These are phyloP conservation scores for Nannochloropsis granulata DNA, from an alignment of 108 stramenopile genomes.

Conservation along the genomic window DNA sequence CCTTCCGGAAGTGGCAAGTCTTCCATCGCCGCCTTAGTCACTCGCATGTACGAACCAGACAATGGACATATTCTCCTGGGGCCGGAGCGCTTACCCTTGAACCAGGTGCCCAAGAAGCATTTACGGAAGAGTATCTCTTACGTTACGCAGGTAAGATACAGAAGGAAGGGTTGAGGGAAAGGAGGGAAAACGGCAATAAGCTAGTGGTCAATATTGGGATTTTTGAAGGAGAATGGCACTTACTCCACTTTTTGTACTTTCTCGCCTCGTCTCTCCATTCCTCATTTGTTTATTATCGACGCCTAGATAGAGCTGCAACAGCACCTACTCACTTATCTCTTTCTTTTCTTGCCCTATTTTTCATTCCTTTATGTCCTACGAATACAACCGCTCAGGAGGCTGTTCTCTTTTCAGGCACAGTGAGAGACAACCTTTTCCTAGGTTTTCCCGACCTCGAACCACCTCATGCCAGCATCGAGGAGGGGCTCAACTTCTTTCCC, in stretches of 20 bases:
- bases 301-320: too few relatives aligned
- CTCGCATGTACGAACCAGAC: constrained; percentile 63
- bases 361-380: too few relatives aligned
- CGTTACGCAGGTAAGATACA: not conserved
- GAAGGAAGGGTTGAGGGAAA: too few relatives aligned
- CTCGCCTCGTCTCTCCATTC: too few relatives aligned
- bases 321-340: too few relatives aligned
- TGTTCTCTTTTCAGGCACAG: constrained; percentile 52
- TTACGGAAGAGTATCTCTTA: not conserved
- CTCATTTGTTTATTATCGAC: too few relatives aligned
- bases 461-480: not conserved
- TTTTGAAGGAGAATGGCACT: too few relatives aligned
- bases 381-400: constrained; percentile 51
- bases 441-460: not conserved
- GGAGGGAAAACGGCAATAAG: too few relatives aligned
- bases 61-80: constrained; percentile 40
- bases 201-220: too few relatives aligned
- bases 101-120: not conserved
- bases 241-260: too few relatives aligned
- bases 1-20: constrained; percentile 78
- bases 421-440: constrained; percentile 66
- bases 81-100: not conserved
- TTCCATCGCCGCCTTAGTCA: constrained; percentile 59
- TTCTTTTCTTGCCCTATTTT: too few relatives aligned
- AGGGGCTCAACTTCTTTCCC: not conserved